Evolutionary conservation across 192 early-diverging fungal genomes (phyloP).

Genomic region (Coemansia aciculifera): DNA sequence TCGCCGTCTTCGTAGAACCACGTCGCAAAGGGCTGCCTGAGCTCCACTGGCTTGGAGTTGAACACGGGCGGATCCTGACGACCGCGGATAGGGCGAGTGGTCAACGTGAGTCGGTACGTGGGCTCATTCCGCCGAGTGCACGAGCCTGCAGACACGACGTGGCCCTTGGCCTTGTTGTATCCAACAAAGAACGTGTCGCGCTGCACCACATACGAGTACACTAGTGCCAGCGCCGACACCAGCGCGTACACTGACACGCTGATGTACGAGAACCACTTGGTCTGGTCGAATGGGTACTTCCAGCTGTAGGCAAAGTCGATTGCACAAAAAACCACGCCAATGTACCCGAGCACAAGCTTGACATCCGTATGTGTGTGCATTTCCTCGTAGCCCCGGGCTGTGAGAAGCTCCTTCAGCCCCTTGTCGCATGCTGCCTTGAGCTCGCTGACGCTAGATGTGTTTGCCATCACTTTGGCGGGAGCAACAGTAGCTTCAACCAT

Average conservation of each 20-base stretch:
- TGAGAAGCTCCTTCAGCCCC: conserved; percentile 56
- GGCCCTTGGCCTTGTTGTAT: conserved; percentile 59
- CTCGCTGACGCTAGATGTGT: conserved; percentile 55
- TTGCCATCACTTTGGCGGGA: conserved; percentile 34
- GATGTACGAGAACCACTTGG: conserved; percentile 62
- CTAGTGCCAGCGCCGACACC: conserved; percentile 50
- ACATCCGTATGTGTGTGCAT: conserved; percentile 79
- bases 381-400: conserved; percentile 61
- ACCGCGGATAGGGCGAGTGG: conserved; percentile 51
- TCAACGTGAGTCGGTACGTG: conserved; percentile 60
- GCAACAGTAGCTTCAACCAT: conserved; percentile 1
- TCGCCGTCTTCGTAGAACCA: conserved; percentile 73
- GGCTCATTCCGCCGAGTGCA: conserved; percentile 54
- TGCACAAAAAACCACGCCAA: conserved; percentile 71
- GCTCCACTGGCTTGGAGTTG: conserved; percentile 45
- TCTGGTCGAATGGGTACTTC: conserved; percentile 64
- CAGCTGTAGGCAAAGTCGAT: conserved; percentile 69
- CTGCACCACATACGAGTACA: conserved; percentile 63
- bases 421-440: conserved; percentile 69
- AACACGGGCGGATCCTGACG: conserved; percentile 56
- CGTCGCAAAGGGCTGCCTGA: conserved; percentile 58
- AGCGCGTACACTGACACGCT: conserved; percentile 60
- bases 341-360: conserved; percentile 80
- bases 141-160: conserved; percentile 58
- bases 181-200: conserved; percentile 70